These are phyloP conservation scores for Phytophthora ohioensis DNA, from an alignment of 352 stramenopile species.

Conservation along the genomic window DNA sequence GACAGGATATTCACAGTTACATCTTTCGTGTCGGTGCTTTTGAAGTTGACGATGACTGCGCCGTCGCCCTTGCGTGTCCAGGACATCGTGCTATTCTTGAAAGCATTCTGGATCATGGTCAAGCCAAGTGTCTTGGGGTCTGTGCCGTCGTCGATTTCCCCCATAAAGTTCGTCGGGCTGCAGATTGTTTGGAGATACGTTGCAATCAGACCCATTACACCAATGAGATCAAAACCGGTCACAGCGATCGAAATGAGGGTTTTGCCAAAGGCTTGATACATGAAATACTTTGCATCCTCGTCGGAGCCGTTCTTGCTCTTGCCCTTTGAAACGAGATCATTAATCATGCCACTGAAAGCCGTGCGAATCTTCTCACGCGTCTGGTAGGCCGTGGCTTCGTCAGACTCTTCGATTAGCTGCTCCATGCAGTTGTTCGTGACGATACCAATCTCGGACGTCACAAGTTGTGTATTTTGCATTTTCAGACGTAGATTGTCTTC, in stretches of 20 bases:
- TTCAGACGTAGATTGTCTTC: conserved; percentile 45
- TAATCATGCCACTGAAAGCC: conserved; percentile 48
- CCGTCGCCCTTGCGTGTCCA: conserved; percentile 48
- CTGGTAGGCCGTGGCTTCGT: conserved; percentile 11
- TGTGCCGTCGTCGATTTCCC: conserved; percentile 52
- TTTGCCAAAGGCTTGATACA: conserved; percentile 41
- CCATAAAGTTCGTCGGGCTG: conserved; percentile 49
- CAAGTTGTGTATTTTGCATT: conserved; percentile 49
- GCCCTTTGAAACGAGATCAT: conserved; percentile 46
- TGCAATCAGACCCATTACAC: conserved; percentile 44
- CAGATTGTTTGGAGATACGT: conserved; percentile 63
- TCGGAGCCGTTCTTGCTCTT: conserved; percentile 35
- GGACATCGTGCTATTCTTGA: conserved; percentile 39
- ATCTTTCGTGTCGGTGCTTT: conserved; percentile 10
- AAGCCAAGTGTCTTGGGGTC: conserved; percentile 43
- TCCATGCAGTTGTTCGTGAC: conserved; percentile 46
- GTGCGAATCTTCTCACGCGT: conserved; percentile 53
- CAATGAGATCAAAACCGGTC: conserved; percentile 48
- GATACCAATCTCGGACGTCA: conserved; percentile 50
- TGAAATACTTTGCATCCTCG: conserved; percentile 38
- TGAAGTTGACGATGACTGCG: conserved; percentile 41
- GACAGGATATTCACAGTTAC: too few relatives aligned
- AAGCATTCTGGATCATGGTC: conserved; percentile 41
- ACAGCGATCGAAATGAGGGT: conserved; percentile 49
- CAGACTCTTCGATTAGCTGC: conserved; percentile 24